Conservation (phyloP, 208 protist species). For the Leishmania tarentolae region DNA sequence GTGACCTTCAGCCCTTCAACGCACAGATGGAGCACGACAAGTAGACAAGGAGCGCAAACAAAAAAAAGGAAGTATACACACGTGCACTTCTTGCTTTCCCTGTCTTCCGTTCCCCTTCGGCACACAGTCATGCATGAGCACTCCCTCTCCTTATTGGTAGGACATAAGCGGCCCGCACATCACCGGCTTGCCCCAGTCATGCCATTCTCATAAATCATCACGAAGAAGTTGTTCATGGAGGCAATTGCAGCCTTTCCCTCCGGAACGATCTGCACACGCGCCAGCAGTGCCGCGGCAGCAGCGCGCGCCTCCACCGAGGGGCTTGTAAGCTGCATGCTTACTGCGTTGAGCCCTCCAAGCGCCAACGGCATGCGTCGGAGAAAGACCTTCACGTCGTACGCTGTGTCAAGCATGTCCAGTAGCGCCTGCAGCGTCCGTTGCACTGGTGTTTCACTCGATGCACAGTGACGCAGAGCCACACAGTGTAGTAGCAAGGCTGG, state of each 20-base stretch:
- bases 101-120: not conserved
- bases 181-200: slow-evolving; percentile 6
- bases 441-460: slow-evolving; percentile 35
- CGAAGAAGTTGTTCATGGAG: slow-evolving; percentile 73
- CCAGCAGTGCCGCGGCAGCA: slow-evolving; percentile 44
- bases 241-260: slow-evolving; percentile 56
- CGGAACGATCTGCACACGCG: slow-evolving; percentile 46
- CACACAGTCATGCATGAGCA: not conserved
- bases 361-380: slow-evolving; percentile 72
- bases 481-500: slow-evolving; percentile 41
- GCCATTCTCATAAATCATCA: slow-evolving; percentile 63
- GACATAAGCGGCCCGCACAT: not conserved
- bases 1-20: not conserved
- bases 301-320: slow-evolving; percentile 37
- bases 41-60: not conserved
- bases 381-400: slow-evolving; percentile 52
- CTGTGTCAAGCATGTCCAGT: slow-evolving; percentile 36
- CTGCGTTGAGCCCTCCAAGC: slow-evolving; percentile 58
- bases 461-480: slow-evolving; percentile 58
- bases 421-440: slow-evolving; percentile 46
- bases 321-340: slow-evolving; percentile 69
- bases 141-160: not conserved
- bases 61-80: not conserved
- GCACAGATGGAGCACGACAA: not conserved
- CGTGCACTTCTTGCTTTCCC: slow-evolving; percentile 4